A percentile compares a stretch with the other conserved stretches of the same genome.
Conservation (phyloP, 768 basidiomycete genomes). For the Tulasnella sp. region DNA sequence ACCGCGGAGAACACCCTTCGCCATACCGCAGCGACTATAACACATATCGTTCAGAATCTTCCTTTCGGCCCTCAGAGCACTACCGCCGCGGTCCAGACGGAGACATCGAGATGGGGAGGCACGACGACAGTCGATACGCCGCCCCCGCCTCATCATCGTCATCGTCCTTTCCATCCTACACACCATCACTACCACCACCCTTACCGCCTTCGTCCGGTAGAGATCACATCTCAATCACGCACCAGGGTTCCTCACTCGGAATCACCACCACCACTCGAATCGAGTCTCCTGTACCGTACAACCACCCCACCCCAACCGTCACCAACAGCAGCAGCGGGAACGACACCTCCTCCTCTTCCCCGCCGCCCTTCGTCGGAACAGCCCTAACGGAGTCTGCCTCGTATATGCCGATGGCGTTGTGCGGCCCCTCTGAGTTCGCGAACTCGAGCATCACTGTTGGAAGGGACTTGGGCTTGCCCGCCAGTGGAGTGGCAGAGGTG, state of each 20-base stretch:
- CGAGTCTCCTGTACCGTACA: conserved; percentile 8
- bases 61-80: conserved; percentile 1
- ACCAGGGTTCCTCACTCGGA: background rate
- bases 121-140: background rate
- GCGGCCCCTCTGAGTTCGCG: background rate
- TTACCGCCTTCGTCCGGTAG: conserved; percentile 12
- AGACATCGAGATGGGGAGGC: conserved; percentile 1
- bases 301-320: background rate
- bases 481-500: background rate
- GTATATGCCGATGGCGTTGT: background rate
- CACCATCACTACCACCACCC: background rate
- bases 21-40: background rate
- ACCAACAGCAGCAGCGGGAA: background rate
- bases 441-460: background rate
- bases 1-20: background rate
- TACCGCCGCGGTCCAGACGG: background rate
- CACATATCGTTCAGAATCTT: background rate
- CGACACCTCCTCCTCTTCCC: background rate
- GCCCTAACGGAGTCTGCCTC: background rate
- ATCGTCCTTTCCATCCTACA: conserved; percentile 2
- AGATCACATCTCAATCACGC: conserved; percentile 13
- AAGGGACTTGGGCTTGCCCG: background rate
- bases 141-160: background rate
- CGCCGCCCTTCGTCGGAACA: background rate
- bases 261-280: conserved; percentile 3